Evolutionary conservation across 106 monocot species (phyloP), one percentile per base, ranked within the genome.

Genomic region (Apostasia ramifera): DNA sequence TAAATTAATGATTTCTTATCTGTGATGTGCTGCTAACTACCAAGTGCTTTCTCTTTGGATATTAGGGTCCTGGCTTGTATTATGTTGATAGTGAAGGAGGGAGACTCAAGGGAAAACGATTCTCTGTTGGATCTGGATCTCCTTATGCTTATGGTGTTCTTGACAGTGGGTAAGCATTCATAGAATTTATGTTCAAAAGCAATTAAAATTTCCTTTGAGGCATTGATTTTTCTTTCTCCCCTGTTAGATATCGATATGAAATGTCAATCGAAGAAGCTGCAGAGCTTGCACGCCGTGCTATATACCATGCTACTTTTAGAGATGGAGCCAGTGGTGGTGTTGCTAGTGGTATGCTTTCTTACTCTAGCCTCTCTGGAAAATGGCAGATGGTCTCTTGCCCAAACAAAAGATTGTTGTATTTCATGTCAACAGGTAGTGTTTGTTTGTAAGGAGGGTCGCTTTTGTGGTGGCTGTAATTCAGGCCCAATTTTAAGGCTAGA

Each of bases 71-170:
- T 70, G 80, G 85, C 44, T 70, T 92, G 47, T 85, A 88, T 59
- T 88, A 88, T 69, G 88, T 92, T 39, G 92, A 92, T 70, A 85
- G 80, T 55, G 88, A 92, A 81, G 88, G 92, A 12, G 88, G 88
- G 11, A 82, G 88, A 65, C 80, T 92, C 6, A 85, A 85, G 68
- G 88, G 88, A 9, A 79, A 46, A 78, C 72, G 83, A 7, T 92
- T 92, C 55, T 88, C 88, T 68, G 88, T 85, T 71, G 85, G 92
- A 52, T 92, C 85, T 26, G 88, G 92, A 57, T 88, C 88, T 14
- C 85, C 82, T 9, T 88, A 88, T 74, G 88, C 88, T 52, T 92
- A 92, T 79, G 88, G 88, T 58, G 77, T 92, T 3, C 69, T 92
- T 40, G 88, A 92, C 59, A 69, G 66, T 42, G 83, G 88, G 92